Conservation (phyloP, 2,329 filamentous ascomycete species). For the Fusarium sp. region DNA sequence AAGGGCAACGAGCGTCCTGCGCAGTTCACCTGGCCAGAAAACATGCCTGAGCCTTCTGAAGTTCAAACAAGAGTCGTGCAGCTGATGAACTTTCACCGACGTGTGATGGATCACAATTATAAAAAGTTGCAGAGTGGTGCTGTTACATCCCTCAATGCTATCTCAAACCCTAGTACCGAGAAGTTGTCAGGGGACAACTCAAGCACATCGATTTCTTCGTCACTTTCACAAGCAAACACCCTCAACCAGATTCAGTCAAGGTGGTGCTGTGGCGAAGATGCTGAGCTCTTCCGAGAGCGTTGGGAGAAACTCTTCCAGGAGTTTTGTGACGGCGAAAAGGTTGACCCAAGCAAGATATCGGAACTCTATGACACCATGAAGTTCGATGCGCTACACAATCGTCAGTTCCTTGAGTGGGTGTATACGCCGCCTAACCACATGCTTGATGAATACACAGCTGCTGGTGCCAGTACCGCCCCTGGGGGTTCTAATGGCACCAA, state of each 20-base stretch:
- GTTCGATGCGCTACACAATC: constrained; percentile 96
- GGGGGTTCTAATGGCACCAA: constrained; percentile 51
- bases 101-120: constrained; percentile 96
- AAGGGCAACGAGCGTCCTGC: constrained; percentile 94
- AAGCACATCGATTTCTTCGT: constrained; percentile 59
- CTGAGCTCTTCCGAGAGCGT: constrained; percentile 92
- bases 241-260: constrained; percentile 83
- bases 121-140: constrained; percentile 78
- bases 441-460: constrained; percentile 72
- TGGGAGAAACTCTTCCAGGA: constrained; percentile 99
- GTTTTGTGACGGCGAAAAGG: constrained; percentile 96
- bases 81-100: constrained; percentile 96
- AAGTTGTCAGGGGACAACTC: constrained; percentile 59
- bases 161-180: constrained; percentile 64
- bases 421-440: constrained; percentile 89
- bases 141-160: constrained; percentile 71
- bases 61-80: constrained; percentile 93
- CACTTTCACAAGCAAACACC: constrained; percentile 71
- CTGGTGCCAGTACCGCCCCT: constrained; percentile 49
- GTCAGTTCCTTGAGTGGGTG: constrained; percentile 96
- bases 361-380: constrained; percentile 99
- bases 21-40: constrained; percentile 97
- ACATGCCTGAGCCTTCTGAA: constrained; percentile 92
- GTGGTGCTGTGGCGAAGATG: constrained; percentile 97
- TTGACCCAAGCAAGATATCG: constrained; percentile 98